phyloP scores from a whole-genome alignment of 441 rosid species.

The Aquilaria agallochum region DNA sequence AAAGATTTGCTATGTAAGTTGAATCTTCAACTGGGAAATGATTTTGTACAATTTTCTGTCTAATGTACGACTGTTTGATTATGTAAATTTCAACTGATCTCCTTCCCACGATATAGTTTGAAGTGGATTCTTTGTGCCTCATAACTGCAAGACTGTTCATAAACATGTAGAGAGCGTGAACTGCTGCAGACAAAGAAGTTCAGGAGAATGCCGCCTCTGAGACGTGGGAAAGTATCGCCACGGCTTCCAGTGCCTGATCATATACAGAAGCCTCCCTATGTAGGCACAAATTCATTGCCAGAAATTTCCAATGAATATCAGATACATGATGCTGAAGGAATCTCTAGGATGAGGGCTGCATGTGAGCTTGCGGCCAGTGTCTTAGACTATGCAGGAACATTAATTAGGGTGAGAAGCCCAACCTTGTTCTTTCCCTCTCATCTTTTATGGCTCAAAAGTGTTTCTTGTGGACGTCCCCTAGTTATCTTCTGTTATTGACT shows the following conservation, averaged over 20 bases:
- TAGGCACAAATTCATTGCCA: constrained; percentile 49
- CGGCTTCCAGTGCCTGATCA: constrained; percentile 78
- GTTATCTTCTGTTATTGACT: no score
- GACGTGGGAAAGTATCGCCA: constrained; percentile 84
- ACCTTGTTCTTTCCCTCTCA: no score
- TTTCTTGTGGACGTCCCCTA: background rate
- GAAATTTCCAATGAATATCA: constrained; percentile 64
- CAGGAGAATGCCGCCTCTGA: constrained; percentile 52
- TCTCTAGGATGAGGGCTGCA: constrained; percentile 71
- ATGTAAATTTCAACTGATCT: background rate
- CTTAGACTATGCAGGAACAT: constrained; percentile 64
- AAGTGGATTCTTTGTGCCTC: constrained; percentile 3
- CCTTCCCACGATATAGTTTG: background rate
- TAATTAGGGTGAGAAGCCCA: constrained; percentile 56
- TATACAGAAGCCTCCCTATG: constrained; percentile 74
- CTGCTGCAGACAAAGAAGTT: constrained; percentile 36
- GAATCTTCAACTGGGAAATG: background rate
- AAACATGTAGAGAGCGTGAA: constrained; percentile 47
- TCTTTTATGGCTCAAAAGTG: no score
- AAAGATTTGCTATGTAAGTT: background rate
- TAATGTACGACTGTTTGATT: background rate
- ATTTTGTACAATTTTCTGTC: background rate
- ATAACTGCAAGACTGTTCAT: constrained; percentile 6
- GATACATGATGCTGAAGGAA: constrained; percentile 69
- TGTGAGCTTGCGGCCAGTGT: constrained; percentile 94